A percentile compares a stretch with the other conserved stretches of the same genome.
Evolutionary conservation across 495 filamentous ascomycete species (phyloP).

Genomic region (Xylaria bambusicola): DNA sequence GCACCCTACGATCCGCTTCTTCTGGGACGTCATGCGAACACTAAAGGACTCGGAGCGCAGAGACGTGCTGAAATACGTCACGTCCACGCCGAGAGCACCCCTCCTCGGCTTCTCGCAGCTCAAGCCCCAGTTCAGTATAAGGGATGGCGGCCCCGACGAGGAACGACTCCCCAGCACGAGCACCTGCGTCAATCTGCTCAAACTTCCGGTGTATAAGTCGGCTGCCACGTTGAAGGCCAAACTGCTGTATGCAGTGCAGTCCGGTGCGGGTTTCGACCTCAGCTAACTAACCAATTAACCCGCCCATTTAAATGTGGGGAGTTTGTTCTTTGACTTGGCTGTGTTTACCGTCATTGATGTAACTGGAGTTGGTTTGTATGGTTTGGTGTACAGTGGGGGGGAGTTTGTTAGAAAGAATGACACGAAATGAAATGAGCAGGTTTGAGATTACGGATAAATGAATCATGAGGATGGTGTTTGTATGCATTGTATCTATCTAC

Average conservation of each 20-base stretch:
- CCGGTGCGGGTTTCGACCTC: constrained; percentile 94
- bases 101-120: constrained; percentile 86
- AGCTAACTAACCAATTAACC: constrained; percentile 47
- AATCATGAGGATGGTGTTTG: too few relatives aligned
- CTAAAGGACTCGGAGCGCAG: constrained; percentile 74
- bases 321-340: not conserved
- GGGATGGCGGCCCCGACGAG: constrained; percentile 82
- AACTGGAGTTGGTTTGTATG: too few relatives aligned
- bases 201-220: constrained; percentile 80
- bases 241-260: constrained; percentile 85
- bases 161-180: constrained; percentile 86
- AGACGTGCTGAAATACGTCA: constrained; percentile 94
- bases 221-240: constrained; percentile 68
- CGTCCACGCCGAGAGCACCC: constrained; percentile 88
- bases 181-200: constrained; percentile 94
- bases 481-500: too few relatives aligned
- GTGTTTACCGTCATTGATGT: not conserved
- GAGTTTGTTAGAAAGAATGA: too few relatives aligned
- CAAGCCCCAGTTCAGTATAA: constrained; percentile 83
- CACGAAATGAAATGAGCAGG: too few relatives aligned
- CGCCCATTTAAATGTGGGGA: not conserved
- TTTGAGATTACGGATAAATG: too few relatives aligned
- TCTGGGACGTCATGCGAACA: constrained; percentile 86
- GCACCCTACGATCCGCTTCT: constrained; percentile 79
- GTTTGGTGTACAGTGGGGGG: too few relatives aligned